Evolutionary conservation across 306 rosid genomes (phyloP).

Genomic region (Malus asiatica): DNA sequence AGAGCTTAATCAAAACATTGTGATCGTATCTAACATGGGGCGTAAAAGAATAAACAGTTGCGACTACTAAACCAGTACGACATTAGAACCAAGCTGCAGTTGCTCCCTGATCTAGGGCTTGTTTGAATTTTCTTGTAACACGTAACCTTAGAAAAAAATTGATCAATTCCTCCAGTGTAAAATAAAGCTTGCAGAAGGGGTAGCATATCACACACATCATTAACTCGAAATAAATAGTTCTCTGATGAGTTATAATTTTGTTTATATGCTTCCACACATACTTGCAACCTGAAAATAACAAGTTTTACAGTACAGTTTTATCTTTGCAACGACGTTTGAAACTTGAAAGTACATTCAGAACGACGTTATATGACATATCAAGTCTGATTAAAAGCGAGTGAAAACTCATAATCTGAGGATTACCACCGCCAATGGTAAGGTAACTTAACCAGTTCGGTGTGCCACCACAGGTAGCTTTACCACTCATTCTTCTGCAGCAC

Average conservation of each 20-base stretch:
- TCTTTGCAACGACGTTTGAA: neutral
- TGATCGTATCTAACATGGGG: too few species aligned
- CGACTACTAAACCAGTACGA: too few species aligned
- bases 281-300: neutral
- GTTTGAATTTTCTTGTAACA: too few species aligned
- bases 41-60: too few species aligned
- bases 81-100: too few species aligned
- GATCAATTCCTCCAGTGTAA: too few species aligned
- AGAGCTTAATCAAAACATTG: too few species aligned
- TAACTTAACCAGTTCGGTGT: neutral
- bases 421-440: neutral
- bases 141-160: too few species aligned
- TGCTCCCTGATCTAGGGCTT: too few species aligned
- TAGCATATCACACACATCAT: neutral
- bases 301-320: neutral
- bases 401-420: neutral
- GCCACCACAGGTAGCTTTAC: neutral
- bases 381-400: neutral
- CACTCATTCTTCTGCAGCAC: constrained; percentile 89
- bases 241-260: neutral
- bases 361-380: neutral
- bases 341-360: neutral
- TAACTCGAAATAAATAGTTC: neutral
- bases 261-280: neutral
- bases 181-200: too few species aligned